Base-by-base conservation (phyloP, 2,329 filamentous ascomycete species). In the Talaromyces piceae region DNA sequence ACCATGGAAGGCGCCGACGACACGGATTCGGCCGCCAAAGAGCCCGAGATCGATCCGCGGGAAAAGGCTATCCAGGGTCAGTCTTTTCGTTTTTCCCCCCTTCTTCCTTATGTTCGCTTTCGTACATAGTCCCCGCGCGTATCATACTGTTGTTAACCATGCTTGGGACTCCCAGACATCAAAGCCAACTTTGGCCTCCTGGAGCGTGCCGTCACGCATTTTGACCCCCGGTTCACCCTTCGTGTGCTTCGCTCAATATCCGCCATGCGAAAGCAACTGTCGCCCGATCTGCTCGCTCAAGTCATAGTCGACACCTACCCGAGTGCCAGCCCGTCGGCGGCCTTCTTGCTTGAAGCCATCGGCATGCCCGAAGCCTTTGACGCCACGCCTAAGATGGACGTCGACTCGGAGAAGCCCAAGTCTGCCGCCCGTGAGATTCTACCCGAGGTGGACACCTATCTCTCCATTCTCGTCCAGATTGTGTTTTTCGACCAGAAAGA, bases 201-300 rank as follows among this genome's bases (percentile, higher is more conserved):
- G 65, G 91, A 96, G 65, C 87, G 90, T 64, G 93, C 91, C 59
- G 91, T 98, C 58, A 79, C 84, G 58, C 83, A 94, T 62, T 98
- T 97, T 70, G 93, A 98, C 73, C 83, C 91, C 54, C 85, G 93
- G 76, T 98, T 96, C 74, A 89, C 91, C 52, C 86, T 98, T 57
- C 83, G 93, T 66, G 93, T 93, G 56, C 81, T 98, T 57, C 87
- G 93, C 63, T 95, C 91, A 61, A 95, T 97, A 74, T 95, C 93
- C 37, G 91, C 90, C 50, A 84, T 97, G 68, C 89, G 93, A 69
- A 97, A 97, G 78, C 83, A 88, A 59, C 79, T 95, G 60, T 88
- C 85, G 12, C 81, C 87, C 53, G 87, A 91, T 60, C 84, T 95
- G 60, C 77, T 96, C 59, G 81, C 84, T 47, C 83, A 88, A 69